phyloP scores from a whole-genome alignment of 192 early-diverging fungal genomes.

The Dissophora ornata region DNA sequence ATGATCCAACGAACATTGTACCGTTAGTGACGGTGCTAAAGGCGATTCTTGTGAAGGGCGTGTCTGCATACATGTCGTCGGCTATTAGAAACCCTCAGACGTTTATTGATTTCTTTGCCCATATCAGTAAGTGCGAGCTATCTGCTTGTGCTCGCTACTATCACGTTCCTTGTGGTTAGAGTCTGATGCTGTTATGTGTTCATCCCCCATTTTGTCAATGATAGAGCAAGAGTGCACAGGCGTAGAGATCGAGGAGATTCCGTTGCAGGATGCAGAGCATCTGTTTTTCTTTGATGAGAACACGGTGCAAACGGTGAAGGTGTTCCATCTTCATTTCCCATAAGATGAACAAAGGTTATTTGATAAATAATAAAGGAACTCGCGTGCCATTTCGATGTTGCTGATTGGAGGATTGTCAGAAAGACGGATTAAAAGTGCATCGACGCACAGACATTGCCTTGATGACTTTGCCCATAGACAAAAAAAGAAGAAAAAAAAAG shows the following conservation, averaged over 20 bases:
- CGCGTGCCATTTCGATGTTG: too few species aligned
- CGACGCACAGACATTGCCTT: slow-evolving; percentile 4
- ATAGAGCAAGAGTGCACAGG: slow-evolving; percentile 35
- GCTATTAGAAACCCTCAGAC: slow-evolving; percentile 51
- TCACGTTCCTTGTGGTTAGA: background rate
- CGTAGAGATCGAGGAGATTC: slow-evolving; percentile 35
- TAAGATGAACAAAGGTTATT: background rate
- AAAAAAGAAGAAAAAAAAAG: too few species aligned
- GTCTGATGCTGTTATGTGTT: background rate
- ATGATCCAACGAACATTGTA: slow-evolving; percentile 47
- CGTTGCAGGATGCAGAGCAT: slow-evolving; percentile 23
- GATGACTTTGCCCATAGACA: too few species aligned
- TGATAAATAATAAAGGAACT: too few species aligned
- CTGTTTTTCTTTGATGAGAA: slow-evolving; percentile 49
- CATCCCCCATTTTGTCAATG: background rate
- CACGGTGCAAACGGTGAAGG: slow-evolving; percentile 44
- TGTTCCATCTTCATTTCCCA: slow-evolving; percentile 37
- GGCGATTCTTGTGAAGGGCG: slow-evolving; percentile 39
- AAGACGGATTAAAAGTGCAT: background rate
- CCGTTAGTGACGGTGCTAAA: slow-evolving; percentile 35
- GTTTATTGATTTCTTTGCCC: slow-evolving; percentile 42
- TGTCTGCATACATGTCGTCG: slow-evolving; percentile 47
- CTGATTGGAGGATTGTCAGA: too few species aligned
- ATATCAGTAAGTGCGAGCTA: slow-evolving; percentile 45
- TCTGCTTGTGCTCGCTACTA: background rate